Evolutionary conservation across 2,329 filamentous ascomycete species (phyloP).

Genomic region (Colletotrichum chlorophyti): DNA sequence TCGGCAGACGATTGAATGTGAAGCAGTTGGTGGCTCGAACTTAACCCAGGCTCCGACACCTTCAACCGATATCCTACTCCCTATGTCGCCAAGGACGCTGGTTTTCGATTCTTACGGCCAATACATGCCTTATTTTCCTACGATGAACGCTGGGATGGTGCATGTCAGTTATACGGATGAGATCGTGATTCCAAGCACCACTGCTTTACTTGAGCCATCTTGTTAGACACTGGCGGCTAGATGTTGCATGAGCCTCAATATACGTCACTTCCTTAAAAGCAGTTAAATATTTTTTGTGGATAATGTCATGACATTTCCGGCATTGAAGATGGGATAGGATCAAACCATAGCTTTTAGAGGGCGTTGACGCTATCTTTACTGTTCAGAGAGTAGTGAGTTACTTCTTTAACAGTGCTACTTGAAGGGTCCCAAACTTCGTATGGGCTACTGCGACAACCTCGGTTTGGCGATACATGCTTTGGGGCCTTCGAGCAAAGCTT

Average conservation of each 20-base stretch:
- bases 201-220: slow-evolving; percentile 4
- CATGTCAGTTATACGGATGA: slow-evolving; percentile 15
- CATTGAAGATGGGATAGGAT: no score
- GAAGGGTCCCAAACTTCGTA: no score
- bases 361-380: no score
- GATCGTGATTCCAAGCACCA: slow-evolving; percentile 6
- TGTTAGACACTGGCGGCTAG: neutral
- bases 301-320: no score
- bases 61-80: slow-evolving; percentile 26
- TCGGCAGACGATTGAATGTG: neutral
- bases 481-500: no score
- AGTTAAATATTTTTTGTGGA: no score
- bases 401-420: no score
- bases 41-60: slow-evolving; percentile 22
- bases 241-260: neutral
- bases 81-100: slow-evolving; percentile 32
- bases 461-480: no score
- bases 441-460: no score
- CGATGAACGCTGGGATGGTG: slow-evolving; percentile 30
- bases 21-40: slow-evolving; percentile 8
- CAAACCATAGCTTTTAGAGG: no score
- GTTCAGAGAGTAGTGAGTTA: no score
- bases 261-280: no score
- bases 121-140: slow-evolving; percentile 32
- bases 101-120: slow-evolving; percentile 32